phyloP scores from a whole-genome alignment of 306 rosid species.

The Citrullus mucosospermus region DNA sequence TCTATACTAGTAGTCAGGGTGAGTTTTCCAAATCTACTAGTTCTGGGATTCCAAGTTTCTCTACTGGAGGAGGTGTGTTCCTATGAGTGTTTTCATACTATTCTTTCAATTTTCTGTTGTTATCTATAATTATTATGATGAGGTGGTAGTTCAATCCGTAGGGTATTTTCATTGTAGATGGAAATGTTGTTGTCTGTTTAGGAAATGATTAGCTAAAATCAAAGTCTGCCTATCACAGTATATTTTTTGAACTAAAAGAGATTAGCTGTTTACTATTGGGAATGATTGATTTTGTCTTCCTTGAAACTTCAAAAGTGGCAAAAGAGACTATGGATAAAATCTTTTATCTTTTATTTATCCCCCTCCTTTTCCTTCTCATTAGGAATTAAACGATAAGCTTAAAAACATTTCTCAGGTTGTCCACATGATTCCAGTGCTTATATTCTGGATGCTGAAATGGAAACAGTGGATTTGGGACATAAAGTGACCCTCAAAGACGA shows the following conservation, averaged over 20 bases:
- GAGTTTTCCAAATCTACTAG: conserved; percentile 10
- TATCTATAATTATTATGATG: background rate
- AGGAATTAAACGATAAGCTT: background rate
- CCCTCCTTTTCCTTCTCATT: background rate
- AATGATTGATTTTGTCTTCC: background rate
- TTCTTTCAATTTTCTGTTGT: background rate
- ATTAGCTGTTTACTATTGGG: background rate
- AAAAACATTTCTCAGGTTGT: conserved; percentile 15
- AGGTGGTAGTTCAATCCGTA: background rate
- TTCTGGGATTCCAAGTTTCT: conserved; percentile 11
- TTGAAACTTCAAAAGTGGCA: background rate
- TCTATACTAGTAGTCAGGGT: conserved; percentile 12
- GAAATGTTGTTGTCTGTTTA: background rate
- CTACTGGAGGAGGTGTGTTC: background rate
- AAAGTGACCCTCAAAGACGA: conserved; percentile 30
- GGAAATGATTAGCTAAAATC: background rate
- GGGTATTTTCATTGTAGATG: background rate
- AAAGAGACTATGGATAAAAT: background rate
- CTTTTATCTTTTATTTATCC: background rate
- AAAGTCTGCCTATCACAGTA: background rate
- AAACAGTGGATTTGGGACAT: conserved; percentile 46
- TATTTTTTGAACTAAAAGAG: background rate
- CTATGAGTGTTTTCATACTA: background rate
- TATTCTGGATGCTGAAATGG: conserved; percentile 26
- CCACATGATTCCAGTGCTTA: conserved; percentile 18